Conservation (phyloP, 495 filamentous ascomycete genomes). For the Annulohypoxylon maeteangense region DNA sequence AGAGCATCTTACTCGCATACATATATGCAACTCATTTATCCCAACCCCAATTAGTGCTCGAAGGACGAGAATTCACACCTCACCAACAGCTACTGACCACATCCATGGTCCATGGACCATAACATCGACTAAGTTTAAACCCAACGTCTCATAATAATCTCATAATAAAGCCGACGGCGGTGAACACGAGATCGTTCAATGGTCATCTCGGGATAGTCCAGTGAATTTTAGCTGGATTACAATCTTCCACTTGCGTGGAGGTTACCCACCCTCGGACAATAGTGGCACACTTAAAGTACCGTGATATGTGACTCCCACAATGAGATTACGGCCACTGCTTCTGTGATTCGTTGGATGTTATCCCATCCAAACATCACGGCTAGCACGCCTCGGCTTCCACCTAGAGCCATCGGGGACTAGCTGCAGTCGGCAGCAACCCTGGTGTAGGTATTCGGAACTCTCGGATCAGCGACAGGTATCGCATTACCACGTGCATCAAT, state of each 20-base stretch:
- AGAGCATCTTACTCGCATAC: conserved; percentile 36
- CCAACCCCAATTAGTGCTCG: conserved; percentile 8
- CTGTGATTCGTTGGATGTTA: conserved; percentile 29
- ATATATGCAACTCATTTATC: conserved; percentile 28
- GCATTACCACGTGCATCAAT: conserved; percentile 25
- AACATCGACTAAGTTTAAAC: background rate
- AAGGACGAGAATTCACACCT: conserved; percentile 5
- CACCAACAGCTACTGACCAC: conserved; percentile 9
- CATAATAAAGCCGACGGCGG: conserved; percentile 18
- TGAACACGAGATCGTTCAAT: conserved; percentile 13
- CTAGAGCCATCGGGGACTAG: conserved; percentile 28
- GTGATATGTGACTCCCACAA: conserved; percentile 19
- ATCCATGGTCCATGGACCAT: no score
- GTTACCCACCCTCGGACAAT: conserved; percentile 26
- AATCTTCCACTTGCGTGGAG: conserved; percentile 15
- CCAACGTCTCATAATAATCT: conserved; percentile 14
- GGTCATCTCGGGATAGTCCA: background rate
- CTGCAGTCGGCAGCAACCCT: conserved; percentile 28
- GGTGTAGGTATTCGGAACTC: conserved; percentile 31
- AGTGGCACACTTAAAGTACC: conserved; percentile 10
- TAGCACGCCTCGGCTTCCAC: conserved; percentile 31
- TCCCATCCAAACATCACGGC: conserved; percentile 27
- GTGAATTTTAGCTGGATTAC: conserved; percentile 20
- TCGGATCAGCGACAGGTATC: conserved; percentile 27
- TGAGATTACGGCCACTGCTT: conserved; percentile 19